phyloP scores from a whole-genome alignment of 345 rosid species.

The Nephelium lappaceum region DNA sequence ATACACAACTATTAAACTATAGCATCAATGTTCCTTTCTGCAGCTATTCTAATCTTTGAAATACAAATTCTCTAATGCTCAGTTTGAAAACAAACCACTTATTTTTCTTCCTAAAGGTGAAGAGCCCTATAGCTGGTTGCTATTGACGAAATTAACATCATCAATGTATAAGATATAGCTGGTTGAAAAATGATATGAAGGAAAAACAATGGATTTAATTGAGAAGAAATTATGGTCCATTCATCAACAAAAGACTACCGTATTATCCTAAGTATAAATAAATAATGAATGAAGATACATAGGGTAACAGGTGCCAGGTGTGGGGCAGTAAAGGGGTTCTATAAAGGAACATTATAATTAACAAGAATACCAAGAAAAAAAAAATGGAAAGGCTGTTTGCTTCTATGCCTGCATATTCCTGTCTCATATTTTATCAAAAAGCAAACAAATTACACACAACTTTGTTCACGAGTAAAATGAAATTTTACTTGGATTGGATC shows the following conservation, averaged over 20 bases:
- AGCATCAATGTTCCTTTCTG: neutral
- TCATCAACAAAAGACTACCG: neutral
- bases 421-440: neutral
- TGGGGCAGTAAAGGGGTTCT: neutral
- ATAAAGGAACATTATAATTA: neutral
- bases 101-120: neutral
- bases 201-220: neutral
- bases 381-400: neutral
- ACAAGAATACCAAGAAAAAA: neutral
- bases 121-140: neutral
- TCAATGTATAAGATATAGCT: neutral
- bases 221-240: neutral
- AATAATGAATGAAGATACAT: neutral
- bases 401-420: neutral
- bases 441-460: neutral
- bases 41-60: neutral
- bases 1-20: neutral
- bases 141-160: slow-evolving; percentile 1
- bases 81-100: neutral
- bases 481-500: neutral
- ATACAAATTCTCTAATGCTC: neutral
- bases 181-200: neutral
- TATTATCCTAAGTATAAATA: neutral
- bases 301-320: neutral
- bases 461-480: neutral